These are phyloP conservation scores for Apophysomyces sp. DNA, from an alignment of 371 early-diverging fungal species.

Conservation along the genomic window DNA sequence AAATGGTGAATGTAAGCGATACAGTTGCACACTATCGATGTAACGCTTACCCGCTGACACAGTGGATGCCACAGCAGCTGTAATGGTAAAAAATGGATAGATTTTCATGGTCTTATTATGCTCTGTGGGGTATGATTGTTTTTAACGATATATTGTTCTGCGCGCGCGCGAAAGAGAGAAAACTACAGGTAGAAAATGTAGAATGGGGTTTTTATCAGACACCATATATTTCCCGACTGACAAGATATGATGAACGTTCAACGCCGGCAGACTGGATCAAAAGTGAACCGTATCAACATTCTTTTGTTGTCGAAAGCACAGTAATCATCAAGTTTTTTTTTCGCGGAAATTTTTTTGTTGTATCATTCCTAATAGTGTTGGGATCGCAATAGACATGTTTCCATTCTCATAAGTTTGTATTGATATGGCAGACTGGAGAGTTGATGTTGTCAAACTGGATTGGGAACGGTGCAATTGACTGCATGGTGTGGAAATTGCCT, in stretches of 20 bases:
- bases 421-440: background rate
- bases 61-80: background rate
- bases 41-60: background rate
- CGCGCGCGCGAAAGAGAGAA: background rate
- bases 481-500: no score
- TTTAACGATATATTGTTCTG: background rate
- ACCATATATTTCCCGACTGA: background rate
- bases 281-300: conserved; percentile 1
- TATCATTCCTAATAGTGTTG: background rate
- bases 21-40: background rate
- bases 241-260: background rate
- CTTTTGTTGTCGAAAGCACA: conserved; percentile 1
- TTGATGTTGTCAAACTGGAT: background rate
- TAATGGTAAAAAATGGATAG: background rate
- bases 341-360: background rate
- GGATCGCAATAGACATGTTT: background rate
- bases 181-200: background rate
- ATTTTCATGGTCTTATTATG: background rate
- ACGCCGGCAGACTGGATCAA: background rate
- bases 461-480: background rate
- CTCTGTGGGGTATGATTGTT: background rate
- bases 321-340: background rate
- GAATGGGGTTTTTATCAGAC: background rate
- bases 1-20: background rate
- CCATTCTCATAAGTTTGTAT: background rate